These are phyloP conservation scores for Ceratobasidium sp. DNA, from an alignment of 1,284 basidiomycete species.

Conservation along the genomic window DNA sequence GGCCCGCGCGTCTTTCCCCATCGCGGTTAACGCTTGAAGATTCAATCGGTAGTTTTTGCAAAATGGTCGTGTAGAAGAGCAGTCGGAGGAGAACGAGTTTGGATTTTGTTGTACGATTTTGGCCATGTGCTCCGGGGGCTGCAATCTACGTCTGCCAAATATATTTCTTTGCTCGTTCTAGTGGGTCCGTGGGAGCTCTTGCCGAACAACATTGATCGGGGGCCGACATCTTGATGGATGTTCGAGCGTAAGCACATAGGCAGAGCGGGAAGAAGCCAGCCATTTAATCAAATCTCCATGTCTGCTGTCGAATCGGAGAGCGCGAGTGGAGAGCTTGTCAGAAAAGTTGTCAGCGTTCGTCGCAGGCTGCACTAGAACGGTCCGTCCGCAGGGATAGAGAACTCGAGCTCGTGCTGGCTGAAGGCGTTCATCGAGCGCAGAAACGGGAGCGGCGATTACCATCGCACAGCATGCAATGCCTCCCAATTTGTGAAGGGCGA, in stretches of 20 bases:
- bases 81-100: background rate
- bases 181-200: background rate
- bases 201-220: background rate
- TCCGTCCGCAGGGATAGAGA: no score
- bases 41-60: background rate
- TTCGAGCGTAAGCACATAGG: background rate
- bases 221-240: background rate
- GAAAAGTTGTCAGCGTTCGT: background rate
- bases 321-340: background rate
- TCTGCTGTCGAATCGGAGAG: background rate
- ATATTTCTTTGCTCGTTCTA: conserved; percentile 25
- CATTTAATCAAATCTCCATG: background rate
- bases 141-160: conserved; percentile 12
- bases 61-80: background rate
- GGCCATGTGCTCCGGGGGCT: background rate
- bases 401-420: background rate
- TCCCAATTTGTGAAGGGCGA: no score
- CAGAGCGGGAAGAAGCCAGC: conserved; percentile 6
- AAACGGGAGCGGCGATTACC: conserved; percentile 2
- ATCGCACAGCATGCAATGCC: no score
- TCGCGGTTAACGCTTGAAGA: conserved; percentile 16
- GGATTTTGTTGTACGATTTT: conserved; percentile 19
- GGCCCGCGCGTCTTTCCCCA: conserved; percentile 4
- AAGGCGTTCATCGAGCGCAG: conserved; percentile 5
- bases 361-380: background rate